Base-by-base conservation (phyloP, 106 monocot species). In the Acorus calamus region DNA sequence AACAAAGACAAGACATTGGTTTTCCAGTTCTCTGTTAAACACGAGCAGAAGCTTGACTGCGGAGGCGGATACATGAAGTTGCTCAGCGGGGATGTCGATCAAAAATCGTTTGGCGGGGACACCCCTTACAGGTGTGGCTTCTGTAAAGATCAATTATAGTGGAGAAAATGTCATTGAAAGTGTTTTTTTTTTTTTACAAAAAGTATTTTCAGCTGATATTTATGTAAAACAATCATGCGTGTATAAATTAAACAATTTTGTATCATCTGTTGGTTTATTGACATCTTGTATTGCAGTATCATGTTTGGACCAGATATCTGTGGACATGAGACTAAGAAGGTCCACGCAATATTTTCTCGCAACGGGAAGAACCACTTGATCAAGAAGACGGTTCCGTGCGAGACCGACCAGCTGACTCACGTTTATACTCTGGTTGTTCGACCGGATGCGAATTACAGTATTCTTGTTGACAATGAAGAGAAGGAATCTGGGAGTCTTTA, bases 1-100 rank as follows among this genome's bases (percentile, higher is more conserved):
- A 88, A 81, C 78, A 84, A 88, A 67, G 84, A 81, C n/a, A 88
- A 81, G 65, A 78, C 80, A 42, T 56, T 88, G 12, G 88, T 88
- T 44, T 60, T 88, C 52, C 88, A 88, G 46, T 88, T 84, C 45
- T 74, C 81, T 42, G 88, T 84, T n/a, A 88, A 88, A 61, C 88
- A 88, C 71, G 88, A 88, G 57, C 88, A 88, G 55, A 84, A 88
- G 65, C 76, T 88, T 56, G 84, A 88, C 53, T 88, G 88, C 76
- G 88, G 88, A 47, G 88, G 88, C 49, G 88, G 88, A 49, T 84
- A 88, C 63, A 78, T 88, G 75, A 88, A 88, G 66, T 64, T 88
- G 8, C 81, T 88, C 6, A 88, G 84, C 62, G 84, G 81, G 61
- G 81, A 84, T 68, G 69, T 81, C 73, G 80, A 88, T 57, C 88